Percentiles rank a stretch among this genome's conserved stretches.
These are phyloP conservation scores for Hypoxylon sp. DNA, from an alignment of 2,329 filamentous ascomycete species.

Conservation along the genomic window DNA sequence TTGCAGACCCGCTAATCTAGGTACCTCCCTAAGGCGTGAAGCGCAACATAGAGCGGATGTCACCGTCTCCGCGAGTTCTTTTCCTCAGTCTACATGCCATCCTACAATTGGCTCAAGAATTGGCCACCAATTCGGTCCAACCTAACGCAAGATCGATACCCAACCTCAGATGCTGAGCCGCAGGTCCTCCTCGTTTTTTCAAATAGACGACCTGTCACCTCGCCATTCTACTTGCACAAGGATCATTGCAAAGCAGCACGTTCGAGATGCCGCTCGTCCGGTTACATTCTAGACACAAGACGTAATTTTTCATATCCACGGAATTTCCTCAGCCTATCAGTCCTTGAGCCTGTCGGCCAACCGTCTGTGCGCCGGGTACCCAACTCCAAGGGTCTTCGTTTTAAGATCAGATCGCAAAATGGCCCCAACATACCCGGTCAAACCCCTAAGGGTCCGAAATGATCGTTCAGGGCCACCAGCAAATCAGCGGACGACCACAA, in stretches of 20 bases:
- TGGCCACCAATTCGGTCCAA: constrained; percentile 33
- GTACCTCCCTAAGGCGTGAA: constrained; percentile 31
- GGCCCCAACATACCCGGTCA: constrained; percentile 34
- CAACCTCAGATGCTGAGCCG: constrained; percentile 33
- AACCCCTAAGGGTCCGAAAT: constrained; percentile 40
- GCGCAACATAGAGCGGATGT: constrained; percentile 40
- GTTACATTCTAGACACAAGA: constrained; percentile 1
- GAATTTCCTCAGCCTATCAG: constrained; percentile 1
- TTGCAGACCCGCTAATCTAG: constrained; percentile 37
- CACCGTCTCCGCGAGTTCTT: constrained; percentile 32
- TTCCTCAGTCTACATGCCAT: constrained; percentile 27
- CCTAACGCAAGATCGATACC: constrained; percentile 26
- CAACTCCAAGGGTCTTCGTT: constrained; percentile 32
- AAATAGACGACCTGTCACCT: constrained; percentile 19
- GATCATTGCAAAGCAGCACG: constrained; percentile 9
- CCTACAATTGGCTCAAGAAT: constrained; percentile 28
- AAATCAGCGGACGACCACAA: constrained; percentile 34
- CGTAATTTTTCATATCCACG: constrained; percentile 10
- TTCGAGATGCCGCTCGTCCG: not conserved
- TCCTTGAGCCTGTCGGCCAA: constrained; percentile 28
- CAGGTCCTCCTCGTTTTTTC: constrained; percentile 18
- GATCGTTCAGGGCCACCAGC: constrained; percentile 34
- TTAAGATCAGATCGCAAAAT: constrained; percentile 39
- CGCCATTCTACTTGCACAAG: constrained; percentile 10
- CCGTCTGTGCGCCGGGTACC: constrained; percentile 35